A percentile compares a stretch with the other conserved stretches of the same genome.
Evolutionary conservation across 1,139 yeast species (phyloP).

Genomic region (Blastobotrys illinoisensis): DNA sequence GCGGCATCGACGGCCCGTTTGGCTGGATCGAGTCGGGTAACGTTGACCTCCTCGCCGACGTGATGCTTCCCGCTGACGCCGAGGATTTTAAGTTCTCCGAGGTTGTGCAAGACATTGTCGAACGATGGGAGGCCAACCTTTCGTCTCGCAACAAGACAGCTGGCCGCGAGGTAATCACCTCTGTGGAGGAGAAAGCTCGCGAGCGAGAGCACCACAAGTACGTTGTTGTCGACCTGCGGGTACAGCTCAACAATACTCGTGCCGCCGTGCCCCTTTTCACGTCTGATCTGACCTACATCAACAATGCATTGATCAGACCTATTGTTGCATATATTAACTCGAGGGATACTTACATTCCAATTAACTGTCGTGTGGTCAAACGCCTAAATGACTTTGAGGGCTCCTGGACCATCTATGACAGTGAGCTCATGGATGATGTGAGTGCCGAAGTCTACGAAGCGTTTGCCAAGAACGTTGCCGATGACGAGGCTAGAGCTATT

Average conservation of each 20-base stretch:
- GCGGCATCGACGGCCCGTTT: constrained; percentile 89
- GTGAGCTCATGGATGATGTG: constrained; percentile 84
- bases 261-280: constrained; percentile 87
- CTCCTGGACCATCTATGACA: constrained; percentile 93
- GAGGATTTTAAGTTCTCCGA: constrained; percentile 39
- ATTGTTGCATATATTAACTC: constrained; percentile 94
- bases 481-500: constrained; percentile 69
- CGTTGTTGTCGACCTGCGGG: constrained; percentile 71
- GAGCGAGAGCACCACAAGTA: constrained; percentile 41
- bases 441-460: constrained; percentile 88
- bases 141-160: constrained; percentile 7
- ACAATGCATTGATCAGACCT: constrained; percentile 87
- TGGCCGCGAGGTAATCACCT: constrained; percentile 22
- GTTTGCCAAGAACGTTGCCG: constrained; percentile 80
- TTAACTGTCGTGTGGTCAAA: constrained; percentile 79
- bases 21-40: constrained; percentile 94
- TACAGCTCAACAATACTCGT: constrained; percentile 74
- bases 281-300: constrained; percentile 76
- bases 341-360: constrained; percentile 81
- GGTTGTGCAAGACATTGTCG: constrained; percentile 37
- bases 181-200: constrained; percentile 28
- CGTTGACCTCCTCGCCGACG: constrained; percentile 90
- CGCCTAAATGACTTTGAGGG: constrained; percentile 81
- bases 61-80: constrained; percentile 66
- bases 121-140: constrained; percentile 35